phyloP scores from a whole-genome alignment of 345 rosid genomes.

The Dimocarpus longan region DNA sequence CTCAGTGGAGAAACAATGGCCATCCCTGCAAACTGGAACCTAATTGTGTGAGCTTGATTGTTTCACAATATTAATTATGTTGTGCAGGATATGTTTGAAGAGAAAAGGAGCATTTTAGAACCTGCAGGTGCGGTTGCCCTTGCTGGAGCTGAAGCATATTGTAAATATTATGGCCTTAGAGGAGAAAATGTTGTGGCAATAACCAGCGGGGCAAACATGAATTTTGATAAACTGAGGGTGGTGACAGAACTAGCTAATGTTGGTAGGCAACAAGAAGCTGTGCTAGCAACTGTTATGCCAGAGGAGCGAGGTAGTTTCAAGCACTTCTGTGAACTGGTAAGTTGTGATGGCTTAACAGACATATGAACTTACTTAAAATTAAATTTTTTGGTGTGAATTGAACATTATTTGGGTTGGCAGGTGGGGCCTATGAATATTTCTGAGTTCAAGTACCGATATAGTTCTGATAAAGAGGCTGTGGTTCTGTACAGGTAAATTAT shows the following conservation, averaged over 20 bases:
- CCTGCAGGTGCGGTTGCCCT: slow-evolving; percentile 98
- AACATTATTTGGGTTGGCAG: slow-evolving; percentile 47
- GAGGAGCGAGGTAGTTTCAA: slow-evolving; percentile 91
- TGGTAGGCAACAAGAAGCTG: slow-evolving; percentile 93
- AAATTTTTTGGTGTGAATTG: neutral
- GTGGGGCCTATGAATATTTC: slow-evolving; percentile 81
- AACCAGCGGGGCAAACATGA: slow-evolving; percentile 97
- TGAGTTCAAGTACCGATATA: slow-evolving; percentile 84
- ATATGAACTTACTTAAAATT: neutral
- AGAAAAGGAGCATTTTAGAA: slow-evolving; percentile 89
- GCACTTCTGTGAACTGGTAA: slow-evolving; percentile 74
- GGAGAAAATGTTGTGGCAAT: slow-evolving; percentile 80
- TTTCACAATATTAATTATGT: slow-evolving; percentile 17
- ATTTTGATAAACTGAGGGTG: slow-evolving; percentile 87
- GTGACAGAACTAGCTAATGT: slow-evolving; percentile 97
- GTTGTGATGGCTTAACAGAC: slow-evolving; percentile 15
- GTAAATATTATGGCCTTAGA: slow-evolving; percentile 79
- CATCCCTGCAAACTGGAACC: neutral
- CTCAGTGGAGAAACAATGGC: slow-evolving; percentile 10
- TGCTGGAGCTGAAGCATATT: slow-evolving; percentile 98
- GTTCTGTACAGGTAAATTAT: slow-evolving; percentile 73
- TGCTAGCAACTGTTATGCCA: slow-evolving; percentile 80
- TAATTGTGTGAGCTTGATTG: neutral
- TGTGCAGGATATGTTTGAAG: slow-evolving; percentile 95
- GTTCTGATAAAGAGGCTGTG: slow-evolving; percentile 71